phyloP scores from a whole-genome alignment of 1,284 basidiomycete species.

The Puccinia polysora region DNA sequence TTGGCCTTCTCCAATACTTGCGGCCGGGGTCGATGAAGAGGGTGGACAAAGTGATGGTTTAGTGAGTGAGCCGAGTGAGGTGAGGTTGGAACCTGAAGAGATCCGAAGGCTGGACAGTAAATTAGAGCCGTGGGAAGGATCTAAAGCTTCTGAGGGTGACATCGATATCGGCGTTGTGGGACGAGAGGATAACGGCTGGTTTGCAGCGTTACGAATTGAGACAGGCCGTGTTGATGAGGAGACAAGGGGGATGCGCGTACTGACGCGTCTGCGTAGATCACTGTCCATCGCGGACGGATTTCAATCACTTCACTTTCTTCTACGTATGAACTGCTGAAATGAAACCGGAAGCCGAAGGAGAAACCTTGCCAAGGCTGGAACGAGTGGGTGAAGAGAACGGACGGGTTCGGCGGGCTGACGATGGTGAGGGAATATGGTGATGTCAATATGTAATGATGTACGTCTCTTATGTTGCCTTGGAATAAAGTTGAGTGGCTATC shows the following conservation, averaged over 20 bases:
- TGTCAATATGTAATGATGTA: too few species aligned
- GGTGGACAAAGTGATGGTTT: conserved; percentile 20
- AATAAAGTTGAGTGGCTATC: too few species aligned
- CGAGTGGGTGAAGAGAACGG: too few species aligned
- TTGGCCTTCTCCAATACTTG: conserved; percentile 6
- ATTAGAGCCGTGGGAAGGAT: neutral
- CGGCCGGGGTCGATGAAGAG: conserved; percentile 12
- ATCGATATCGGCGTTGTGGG: conserved; percentile 17
- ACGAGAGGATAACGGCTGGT: conserved; percentile 11
- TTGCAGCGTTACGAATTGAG: neutral
- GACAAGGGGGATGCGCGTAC: conserved; percentile 9
- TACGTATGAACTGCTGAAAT: conserved; percentile 1
- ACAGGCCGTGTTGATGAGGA: conserved; percentile 13
- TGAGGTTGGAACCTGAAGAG: neutral
- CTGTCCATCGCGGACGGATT: neutral
- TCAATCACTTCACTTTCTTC: too few species aligned
- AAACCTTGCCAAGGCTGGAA: neutral
- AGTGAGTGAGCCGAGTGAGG: neutral
- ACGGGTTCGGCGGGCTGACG: too few species aligned
- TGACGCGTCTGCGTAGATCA: conserved; percentile 19
- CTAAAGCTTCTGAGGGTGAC: neutral
- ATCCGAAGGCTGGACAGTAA: neutral
- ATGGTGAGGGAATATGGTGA: too few species aligned
- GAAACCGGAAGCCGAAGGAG: neutral
- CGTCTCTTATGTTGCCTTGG: too few species aligned